Conservation (phyloP, 768 basidiomycete species). For the Leccinum imitatum region DNA sequence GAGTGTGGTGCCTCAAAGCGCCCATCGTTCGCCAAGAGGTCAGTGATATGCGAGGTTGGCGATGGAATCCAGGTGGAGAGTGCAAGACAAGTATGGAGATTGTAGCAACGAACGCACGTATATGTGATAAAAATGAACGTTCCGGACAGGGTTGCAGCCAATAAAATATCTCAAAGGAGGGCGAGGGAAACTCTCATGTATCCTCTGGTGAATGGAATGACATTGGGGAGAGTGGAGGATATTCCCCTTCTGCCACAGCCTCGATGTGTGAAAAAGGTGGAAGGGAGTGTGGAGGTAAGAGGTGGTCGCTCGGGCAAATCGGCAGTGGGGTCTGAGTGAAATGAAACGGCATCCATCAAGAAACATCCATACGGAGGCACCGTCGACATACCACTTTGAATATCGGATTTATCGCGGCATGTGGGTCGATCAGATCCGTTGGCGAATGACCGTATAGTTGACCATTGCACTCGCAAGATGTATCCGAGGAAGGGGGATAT, state of each 20-base stretch:
- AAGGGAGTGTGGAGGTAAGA: conserved; percentile 48
- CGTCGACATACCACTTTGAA: conserved; percentile 80
- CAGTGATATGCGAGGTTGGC: conserved; percentile 13
- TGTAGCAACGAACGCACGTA: conserved; percentile 31
- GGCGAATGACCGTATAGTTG: conserved; percentile 56
- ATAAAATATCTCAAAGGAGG: conserved; percentile 28
- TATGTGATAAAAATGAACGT: conserved; percentile 28
- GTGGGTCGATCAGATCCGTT: conserved; percentile 59
- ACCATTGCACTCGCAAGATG: conserved; percentile 52
- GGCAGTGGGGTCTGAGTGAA: conserved; percentile 52
- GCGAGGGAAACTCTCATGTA: conserved; percentile 29
- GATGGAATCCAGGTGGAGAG: conserved; percentile 28
- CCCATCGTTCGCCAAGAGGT: conserved; percentile 20
- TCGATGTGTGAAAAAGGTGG: conserved; percentile 82
- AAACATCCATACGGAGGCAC: background rate
- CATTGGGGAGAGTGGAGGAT: conserved; percentile 73
- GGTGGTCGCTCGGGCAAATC: conserved; percentile 38
- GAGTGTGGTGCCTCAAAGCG: conserved; percentile 1
- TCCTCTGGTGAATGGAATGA: conserved; percentile 58
- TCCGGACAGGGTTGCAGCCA: conserved; percentile 17
- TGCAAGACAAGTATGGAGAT: conserved; percentile 25
- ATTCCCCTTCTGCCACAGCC: conserved; percentile 79
- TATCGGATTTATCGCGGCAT: conserved; percentile 78
- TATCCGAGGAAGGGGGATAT: conserved; percentile 39
- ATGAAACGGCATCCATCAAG: conserved; percentile 9